phyloP scores from a whole-genome alignment of 805 yeast species.

The Kuraishia cidri region DNA sequence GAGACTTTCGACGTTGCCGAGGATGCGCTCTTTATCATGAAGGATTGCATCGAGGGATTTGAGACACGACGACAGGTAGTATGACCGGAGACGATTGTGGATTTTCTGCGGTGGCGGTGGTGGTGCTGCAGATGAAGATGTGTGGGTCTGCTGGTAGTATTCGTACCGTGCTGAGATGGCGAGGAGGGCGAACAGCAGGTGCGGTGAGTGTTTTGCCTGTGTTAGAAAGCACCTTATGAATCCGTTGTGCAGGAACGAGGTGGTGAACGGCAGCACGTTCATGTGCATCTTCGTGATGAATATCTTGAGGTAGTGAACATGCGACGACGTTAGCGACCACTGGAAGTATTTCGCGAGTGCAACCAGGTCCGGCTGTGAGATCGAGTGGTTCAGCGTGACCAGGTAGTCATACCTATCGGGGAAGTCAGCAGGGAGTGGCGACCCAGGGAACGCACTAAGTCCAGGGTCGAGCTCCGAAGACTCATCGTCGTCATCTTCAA shows the following conservation, averaged over 20 bases:
- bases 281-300: conserved; percentile 23
- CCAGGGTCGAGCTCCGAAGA: not conserved
- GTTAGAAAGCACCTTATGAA: conserved; percentile 20
- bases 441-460: conserved; percentile 1
- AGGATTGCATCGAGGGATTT: conserved; percentile 46
- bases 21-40: conserved; percentile 27
- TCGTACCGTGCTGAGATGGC: conserved; percentile 64
- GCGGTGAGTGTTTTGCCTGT: conserved; percentile 40
- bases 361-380: conserved; percentile 13
- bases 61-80: conserved; percentile 58
- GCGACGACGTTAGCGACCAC: conserved; percentile 19
- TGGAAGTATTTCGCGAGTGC: conserved; percentile 19
- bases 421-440: not conserved
- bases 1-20: conserved; percentile 58
- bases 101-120: conserved; percentile 9
- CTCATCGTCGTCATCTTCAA: no score
- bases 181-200: conserved; percentile 57
- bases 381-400: conserved; percentile 16
- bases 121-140: conserved; percentile 3
- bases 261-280: conserved; percentile 24
- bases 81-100: conserved; percentile 54
- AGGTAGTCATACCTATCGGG: conserved; percentile 12
- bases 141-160: conserved; percentile 14
- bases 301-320: conserved; percentile 20
- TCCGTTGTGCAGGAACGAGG: conserved; percentile 21